Conservation (phyloP, 208 protist species). For the Trypanosoma melophagium region DNA sequence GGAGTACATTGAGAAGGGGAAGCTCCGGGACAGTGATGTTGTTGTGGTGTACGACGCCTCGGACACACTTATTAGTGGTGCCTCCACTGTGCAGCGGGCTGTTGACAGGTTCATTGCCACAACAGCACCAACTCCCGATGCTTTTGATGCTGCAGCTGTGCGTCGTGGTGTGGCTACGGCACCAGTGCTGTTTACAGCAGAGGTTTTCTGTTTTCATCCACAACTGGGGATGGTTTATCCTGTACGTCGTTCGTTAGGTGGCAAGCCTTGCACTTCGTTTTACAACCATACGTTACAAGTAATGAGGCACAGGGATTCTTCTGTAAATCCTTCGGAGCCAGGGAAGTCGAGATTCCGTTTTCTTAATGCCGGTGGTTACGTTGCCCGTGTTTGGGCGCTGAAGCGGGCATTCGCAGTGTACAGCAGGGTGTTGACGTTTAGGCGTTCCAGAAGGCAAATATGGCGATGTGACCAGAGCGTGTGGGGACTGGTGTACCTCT, state of each 20-base stretch:
- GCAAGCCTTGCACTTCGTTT: too few species aligned
- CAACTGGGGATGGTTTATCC: constrained; percentile 11
- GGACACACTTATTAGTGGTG: constrained; percentile 21
- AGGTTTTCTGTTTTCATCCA: constrained; percentile 16
- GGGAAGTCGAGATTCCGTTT: not conserved
- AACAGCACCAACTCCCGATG: constrained; percentile 8
- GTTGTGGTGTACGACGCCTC: constrained; percentile 19
- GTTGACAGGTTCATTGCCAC: constrained; percentile 6
- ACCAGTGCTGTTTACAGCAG: constrained; percentile 21
- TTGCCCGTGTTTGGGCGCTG: too few species aligned
- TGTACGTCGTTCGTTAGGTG: too few species aligned
- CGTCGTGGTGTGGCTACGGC: not conserved
- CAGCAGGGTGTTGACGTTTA: too few species aligned
- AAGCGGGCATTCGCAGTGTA: too few species aligned
- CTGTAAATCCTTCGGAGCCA: not conserved
- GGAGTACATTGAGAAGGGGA: constrained; percentile 14
- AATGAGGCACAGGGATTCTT: not conserved
- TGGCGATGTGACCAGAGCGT: too few species aligned
- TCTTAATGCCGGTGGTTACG: too few species aligned
- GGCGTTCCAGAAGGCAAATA: too few species aligned
- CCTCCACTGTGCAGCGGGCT: not conserved
- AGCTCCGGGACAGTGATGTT: constrained; percentile 19
- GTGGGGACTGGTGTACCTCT: too few species aligned
- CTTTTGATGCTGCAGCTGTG: constrained; percentile 1
- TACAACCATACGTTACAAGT: not conserved